Percentiles rank a stretch among this genome's conserved stretches.
phyloP scores from a whole-genome alignment of 129 eudicot genomes.

The Flaveria robusta region DNA sequence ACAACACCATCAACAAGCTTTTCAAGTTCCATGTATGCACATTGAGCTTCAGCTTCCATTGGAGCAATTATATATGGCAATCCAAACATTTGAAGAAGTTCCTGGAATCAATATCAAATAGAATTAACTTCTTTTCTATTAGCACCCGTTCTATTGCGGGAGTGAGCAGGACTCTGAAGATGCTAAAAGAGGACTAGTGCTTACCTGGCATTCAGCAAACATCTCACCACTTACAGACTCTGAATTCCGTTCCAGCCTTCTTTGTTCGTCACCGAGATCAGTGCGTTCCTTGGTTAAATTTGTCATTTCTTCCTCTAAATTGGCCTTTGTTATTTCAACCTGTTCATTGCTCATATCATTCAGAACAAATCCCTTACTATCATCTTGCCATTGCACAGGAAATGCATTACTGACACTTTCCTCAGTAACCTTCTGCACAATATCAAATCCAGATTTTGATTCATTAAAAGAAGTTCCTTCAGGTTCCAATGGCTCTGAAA shows the following conservation, averaged over 20 bases:
- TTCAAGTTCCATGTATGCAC: slow-evolving; percentile 91
- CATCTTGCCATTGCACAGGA: slow-evolving; percentile 30
- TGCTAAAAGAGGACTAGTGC: slow-evolving; percentile 20
- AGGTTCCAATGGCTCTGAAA: slow-evolving; percentile 17
- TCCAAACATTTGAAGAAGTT: slow-evolving; percentile 98
- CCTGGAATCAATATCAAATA: slow-evolving; percentile 47
- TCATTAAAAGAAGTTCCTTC: slow-evolving; percentile 30
- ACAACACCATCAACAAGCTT: slow-evolving; percentile 97
- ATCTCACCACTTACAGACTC: slow-evolving; percentile 89
- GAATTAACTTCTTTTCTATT: neutral
- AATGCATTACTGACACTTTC: slow-evolving; percentile 27
- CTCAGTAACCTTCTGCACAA: slow-evolving; percentile 29
- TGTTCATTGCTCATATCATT: slow-evolving; percentile 37
- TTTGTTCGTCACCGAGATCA: slow-evolving; percentile 70
- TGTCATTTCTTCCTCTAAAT: slow-evolving; percentile 69
- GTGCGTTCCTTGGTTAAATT: slow-evolving; percentile 54
- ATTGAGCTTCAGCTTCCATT: slow-evolving; percentile 99
- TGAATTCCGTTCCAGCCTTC: slow-evolving; percentile 87
- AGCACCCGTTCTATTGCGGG: too few species aligned
- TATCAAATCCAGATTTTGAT: slow-evolving; percentile 21
- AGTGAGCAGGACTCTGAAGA: slow-evolving; percentile 1
- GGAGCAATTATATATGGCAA: slow-evolving; percentile 97
- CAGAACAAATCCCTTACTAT: slow-evolving; percentile 24
- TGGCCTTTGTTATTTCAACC: slow-evolving; percentile 44
- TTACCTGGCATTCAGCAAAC: slow-evolving; percentile 97